These are phyloP conservation scores for Aspergillus udagawae DNA, from an alignment of 2,329 filamentous ascomycete genomes.

Conservation along the genomic window DNA sequence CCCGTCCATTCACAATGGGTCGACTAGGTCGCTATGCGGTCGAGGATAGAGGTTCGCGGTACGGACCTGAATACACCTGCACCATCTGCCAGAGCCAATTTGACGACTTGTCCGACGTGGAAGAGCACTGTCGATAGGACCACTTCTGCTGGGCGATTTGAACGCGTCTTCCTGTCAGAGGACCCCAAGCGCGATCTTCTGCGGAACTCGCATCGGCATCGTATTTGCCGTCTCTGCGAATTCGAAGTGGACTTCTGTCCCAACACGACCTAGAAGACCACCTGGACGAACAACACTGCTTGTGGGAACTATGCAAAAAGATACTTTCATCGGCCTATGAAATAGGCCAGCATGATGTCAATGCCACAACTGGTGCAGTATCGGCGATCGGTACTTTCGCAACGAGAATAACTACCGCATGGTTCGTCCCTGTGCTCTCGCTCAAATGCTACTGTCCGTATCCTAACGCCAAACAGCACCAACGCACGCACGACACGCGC, in stretches of 20 bases:
- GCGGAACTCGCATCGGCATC: constrained; percentile 2
- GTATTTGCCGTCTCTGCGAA: constrained; percentile 8
- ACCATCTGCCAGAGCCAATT: constrained; percentile 4
- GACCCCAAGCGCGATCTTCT: neutral
- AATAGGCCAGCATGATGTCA: neutral
- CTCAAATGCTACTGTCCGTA: neutral
- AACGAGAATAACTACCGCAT: constrained; percentile 1
- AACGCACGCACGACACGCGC: constrained; percentile 12
- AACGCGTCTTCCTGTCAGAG: neutral
- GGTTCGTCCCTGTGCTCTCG: neutral
- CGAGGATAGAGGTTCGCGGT: neutral
- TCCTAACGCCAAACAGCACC: constrained; percentile 12
- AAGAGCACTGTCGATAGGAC: constrained; percentile 2
- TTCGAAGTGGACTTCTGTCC: constrained; percentile 1
- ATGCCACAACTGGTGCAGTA: neutral
- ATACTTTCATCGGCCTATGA: neutral
- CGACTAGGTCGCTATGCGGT: neutral
- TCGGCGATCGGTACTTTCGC: neutral
- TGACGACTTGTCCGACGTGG: neutral
- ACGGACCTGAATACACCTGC: constrained; percentile 13
- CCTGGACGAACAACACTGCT: neutral
- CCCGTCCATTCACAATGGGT: neutral
- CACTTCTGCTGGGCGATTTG: constrained; percentile 10
- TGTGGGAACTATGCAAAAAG: neutral
- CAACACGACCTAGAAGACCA: neutral